These are phyloP conservation scores for Nidularia pulvinata DNA, from an alignment of 768 basidiomycete species.

Conservation along the genomic window DNA sequence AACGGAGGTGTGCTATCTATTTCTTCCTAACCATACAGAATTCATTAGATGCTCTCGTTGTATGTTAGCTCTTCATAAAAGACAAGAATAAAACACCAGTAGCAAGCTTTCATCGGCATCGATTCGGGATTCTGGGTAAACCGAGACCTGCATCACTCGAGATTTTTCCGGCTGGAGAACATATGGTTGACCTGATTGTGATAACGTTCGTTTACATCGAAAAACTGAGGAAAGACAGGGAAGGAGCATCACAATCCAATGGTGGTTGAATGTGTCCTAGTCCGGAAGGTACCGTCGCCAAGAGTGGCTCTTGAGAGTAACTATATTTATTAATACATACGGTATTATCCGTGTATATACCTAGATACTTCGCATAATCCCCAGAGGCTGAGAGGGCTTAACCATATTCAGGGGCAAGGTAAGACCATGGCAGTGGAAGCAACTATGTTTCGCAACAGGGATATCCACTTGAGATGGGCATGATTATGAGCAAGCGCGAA, in stretches of 20 bases:
- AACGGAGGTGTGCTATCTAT: constrained; percentile 5
- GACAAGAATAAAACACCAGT: constrained; percentile 12
- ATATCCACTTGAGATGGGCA: too few species aligned
- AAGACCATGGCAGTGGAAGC: too few species aligned
- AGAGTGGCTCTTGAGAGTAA: too few species aligned
- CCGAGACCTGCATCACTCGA: constrained; percentile 12
- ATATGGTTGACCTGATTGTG: constrained; percentile 20
- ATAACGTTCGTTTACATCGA: constrained; percentile 26
- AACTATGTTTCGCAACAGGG: too few species aligned
- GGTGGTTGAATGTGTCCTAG: too few species aligned
- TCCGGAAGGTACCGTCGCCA: too few species aligned
- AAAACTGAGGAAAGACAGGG: constrained; percentile 18
- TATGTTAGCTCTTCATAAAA: constrained; percentile 11
- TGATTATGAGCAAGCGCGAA: too few species aligned
- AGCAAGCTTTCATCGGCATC: constrained; percentile 12
- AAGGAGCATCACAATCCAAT: constrained; percentile 1
- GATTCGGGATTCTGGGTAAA: constrained; percentile 6
- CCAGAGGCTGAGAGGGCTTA: too few species aligned
- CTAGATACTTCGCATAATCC: too few species aligned
- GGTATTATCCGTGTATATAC: too few species aligned
- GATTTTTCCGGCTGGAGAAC: constrained; percentile 16
- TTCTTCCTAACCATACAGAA: not conserved
- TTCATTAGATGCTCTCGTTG: not conserved
- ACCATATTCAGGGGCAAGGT: too few species aligned
- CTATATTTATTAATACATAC: too few species aligned